A percentile compares a stretch with the other conserved stretches of the same genome.
Conservation (phyloP, 192 early-diverging fungal species). For the Phlyctochytrium planicorne region DNA sequence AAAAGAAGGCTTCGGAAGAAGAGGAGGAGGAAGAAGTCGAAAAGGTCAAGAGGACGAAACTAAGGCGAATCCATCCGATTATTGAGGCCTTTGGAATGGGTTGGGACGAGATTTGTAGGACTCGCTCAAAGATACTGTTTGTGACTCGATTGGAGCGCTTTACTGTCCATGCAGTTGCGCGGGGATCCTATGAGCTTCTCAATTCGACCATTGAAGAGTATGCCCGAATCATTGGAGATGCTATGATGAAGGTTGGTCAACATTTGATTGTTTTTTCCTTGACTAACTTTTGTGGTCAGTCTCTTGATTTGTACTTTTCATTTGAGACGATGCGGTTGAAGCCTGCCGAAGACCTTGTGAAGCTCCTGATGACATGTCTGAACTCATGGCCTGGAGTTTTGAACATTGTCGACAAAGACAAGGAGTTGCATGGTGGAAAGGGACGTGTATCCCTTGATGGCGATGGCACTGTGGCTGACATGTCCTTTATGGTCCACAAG, state of each 20-base stretch:
- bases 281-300: too few relatives aligned
- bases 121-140: neutral
- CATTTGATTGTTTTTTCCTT: neutral
- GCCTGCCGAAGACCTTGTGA: conserved; percentile 26
- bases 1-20: neutral
- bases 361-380: conserved; percentile 17
- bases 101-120: neutral
- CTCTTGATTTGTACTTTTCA: conserved; percentile 26
- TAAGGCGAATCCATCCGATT: too few relatives aligned
- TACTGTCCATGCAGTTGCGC: too few relatives aligned
- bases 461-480: too few relatives aligned
- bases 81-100: too few relatives aligned
- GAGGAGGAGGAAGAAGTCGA: conserved; percentile 6
- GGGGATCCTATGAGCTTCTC: too few relatives aligned
- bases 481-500: too few relatives aligned
- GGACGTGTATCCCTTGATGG: too few relatives aligned
- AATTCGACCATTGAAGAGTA: conserved; percentile 21
- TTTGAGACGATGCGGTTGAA: conserved; percentile 17
- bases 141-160: conserved; percentile 10
- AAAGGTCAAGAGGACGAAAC: too few relatives aligned
- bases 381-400: conserved; percentile 26
- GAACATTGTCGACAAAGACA: conserved; percentile 15
- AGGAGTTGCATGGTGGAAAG: too few relatives aligned
- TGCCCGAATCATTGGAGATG: neutral
- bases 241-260: conserved; percentile 8